Evolutionary conservation across 371 early-diverging fungal genomes (phyloP), one percentile per base, ranked within the genome.

Genomic region (Haplosporangium sp.): DNA sequence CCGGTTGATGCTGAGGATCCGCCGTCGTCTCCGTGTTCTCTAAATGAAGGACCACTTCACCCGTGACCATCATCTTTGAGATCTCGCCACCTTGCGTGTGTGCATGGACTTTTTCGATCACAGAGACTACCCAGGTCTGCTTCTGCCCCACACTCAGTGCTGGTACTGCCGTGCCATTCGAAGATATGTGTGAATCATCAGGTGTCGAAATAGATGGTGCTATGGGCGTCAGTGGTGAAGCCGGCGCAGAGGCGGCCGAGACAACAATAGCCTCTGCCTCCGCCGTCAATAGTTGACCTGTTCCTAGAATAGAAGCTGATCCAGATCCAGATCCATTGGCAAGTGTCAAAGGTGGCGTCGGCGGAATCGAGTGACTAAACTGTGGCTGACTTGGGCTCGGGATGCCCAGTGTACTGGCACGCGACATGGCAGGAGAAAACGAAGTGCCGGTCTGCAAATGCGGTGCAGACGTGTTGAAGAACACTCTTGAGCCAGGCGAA

Each of bases 21-120:
- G 18, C 13, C 43, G 64, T 60, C 1, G 68, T 64, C 51, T 68
- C 63, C 0, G 72, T 64, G 75, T 83, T 52, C 82, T 86, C 43
- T 62, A 62, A 52, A 76, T 62, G 59, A 62, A 87, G 55, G 41
- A 84, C 79, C 41, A 86, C 73, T 56, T 86, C 86, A 18, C 89
- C 89, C 50, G 74, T 77, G 21, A 87, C 77, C 51, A 80, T 73
- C 18, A 85, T 69, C 62, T 75, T 81, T 10, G 72, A 81, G 2
- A 82, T 64, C 41, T 84, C 65, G 3, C 89, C 89, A 1, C 68
- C 68, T 20, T 81, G 83, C 6, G 83, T 66, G 20, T 83, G 64
- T 0, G 74, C 83, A 68, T 86, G 84, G 1, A 89, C 64, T 38
- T 80, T 84, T 53, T 89, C 89, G 14, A 79, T 41, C 45, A 79